These are phyloP conservation scores for Rhodotorula sp. DNA, from an alignment of 1,284 basidiomycete species.

Conservation along the genomic window DNA sequence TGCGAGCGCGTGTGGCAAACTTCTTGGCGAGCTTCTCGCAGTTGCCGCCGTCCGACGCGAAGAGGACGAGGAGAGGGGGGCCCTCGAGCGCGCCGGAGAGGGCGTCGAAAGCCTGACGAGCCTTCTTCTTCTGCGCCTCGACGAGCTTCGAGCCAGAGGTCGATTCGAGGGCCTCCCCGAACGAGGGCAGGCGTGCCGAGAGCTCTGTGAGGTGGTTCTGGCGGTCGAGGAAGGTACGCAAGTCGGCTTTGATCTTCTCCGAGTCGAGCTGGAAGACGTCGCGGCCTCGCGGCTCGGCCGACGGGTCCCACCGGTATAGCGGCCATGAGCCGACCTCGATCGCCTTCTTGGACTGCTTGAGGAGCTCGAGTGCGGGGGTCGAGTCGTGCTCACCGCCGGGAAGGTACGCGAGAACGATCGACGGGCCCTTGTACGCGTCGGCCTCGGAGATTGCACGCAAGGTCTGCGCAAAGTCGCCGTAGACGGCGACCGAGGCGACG, in stretches of 20 bases:
- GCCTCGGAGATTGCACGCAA: slow-evolving; percentile 90
- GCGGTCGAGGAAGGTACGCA: slow-evolving; percentile 92
- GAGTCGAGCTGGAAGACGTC: slow-evolving; percentile 88
- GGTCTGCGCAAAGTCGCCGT: slow-evolving; percentile 92
- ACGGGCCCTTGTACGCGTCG: slow-evolving; percentile 84
- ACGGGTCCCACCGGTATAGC: slow-evolving; percentile 95
- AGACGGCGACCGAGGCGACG: slow-evolving; percentile 91
- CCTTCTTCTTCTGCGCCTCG: slow-evolving; percentile 78
- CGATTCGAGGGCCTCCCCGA: slow-evolving; percentile 79
- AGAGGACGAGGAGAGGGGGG: slow-evolving; percentile 82
- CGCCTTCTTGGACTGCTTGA: slow-evolving; percentile 96
- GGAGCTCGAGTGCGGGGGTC: slow-evolving; percentile 73
- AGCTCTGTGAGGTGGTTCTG: slow-evolving; percentile 95
- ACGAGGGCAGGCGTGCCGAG: slow-evolving; percentile 69
- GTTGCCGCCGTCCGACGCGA: slow-evolving; percentile 89
- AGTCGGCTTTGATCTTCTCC: slow-evolving; percentile 87
- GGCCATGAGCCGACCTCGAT: slow-evolving; percentile 98
- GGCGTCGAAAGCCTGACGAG: slow-evolving; percentile 80
- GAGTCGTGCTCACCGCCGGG: slow-evolving; percentile 75
- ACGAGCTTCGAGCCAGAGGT: slow-evolving; percentile 70
- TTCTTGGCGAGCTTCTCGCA: slow-evolving; percentile 96
- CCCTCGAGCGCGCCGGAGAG: slow-evolving; percentile 83
- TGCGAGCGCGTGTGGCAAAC: slow-evolving; percentile 76
- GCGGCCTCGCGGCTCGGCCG: slow-evolving; percentile 67
- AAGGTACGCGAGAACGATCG: slow-evolving; percentile 89